These are phyloP conservation scores for Ceriops zippeliana DNA, from an alignment of 345 rosid genomes.

Conservation along the genomic window DNA sequence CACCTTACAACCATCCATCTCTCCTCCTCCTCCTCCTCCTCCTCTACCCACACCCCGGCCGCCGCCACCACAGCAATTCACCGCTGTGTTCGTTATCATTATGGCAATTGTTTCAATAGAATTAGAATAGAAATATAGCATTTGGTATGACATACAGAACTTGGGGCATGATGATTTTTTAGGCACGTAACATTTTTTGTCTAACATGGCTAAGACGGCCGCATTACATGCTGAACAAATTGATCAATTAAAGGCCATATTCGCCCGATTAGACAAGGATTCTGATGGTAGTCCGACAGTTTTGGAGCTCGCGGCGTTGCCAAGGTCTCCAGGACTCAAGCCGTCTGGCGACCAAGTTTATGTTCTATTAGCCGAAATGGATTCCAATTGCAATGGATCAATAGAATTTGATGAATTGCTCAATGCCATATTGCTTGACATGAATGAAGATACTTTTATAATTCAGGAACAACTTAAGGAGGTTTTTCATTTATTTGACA, in stretches of 20 bases:
- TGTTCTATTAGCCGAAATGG: constrained; percentile 62
- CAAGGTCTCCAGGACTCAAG: constrained; percentile 69
- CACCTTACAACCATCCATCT: not conserved
- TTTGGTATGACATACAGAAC: too few relatives aligned
- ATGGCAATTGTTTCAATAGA: too few relatives aligned
- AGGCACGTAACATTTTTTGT: not conserved
- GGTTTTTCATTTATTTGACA: constrained; percentile 64
- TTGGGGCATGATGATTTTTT: not conserved
- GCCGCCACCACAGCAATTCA: not conserved
- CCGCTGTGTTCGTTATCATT: not conserved
- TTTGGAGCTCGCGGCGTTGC: constrained; percentile 79
- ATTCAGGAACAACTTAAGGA: constrained; percentile 59
- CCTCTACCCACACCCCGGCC: not conserved
- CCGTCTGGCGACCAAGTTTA: constrained; percentile 79
- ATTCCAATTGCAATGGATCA: constrained; percentile 70
- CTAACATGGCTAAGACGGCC: constrained; percentile 4
- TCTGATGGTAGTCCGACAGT: constrained; percentile 88
- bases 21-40: not conserved
- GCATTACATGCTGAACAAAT: constrained; percentile 37
- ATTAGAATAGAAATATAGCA: not conserved
- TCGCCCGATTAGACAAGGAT: constrained; percentile 77
- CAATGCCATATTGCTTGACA: constrained; percentile 50
- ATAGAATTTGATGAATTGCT: constrained; percentile 79
- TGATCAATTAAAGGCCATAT: constrained; percentile 55
- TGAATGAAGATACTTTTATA: constrained; percentile 45